phyloP scores from a whole-genome alignment of 2,329 filamentous ascomycete genomes.

The Lecanicillium sp. region DNA sequence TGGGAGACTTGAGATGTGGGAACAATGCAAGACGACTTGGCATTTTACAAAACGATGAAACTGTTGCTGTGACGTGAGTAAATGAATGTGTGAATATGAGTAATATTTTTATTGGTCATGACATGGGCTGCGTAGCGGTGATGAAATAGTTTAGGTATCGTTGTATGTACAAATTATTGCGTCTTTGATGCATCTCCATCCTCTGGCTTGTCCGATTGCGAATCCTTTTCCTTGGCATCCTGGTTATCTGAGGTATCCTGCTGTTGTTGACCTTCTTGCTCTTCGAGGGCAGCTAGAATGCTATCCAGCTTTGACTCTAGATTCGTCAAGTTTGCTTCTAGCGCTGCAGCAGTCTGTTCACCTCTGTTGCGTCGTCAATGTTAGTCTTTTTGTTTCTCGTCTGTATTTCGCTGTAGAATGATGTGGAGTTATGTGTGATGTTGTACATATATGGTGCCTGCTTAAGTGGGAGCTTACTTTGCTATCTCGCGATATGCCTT shows the following conservation, averaged over 20 bases:
- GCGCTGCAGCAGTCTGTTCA: slow-evolving; percentile 42
- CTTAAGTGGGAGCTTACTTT: slow-evolving; percentile 8
- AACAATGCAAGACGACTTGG: too few relatives aligned
- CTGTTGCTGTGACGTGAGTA: too few relatives aligned
- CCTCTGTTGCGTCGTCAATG: slow-evolving; percentile 27
- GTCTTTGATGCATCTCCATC: too few relatives aligned
- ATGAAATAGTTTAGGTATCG: too few relatives aligned
- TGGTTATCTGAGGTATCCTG: not conserved
- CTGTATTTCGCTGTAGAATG: not conserved
- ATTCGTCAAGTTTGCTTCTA: slow-evolving; percentile 43
- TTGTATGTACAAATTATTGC: too few relatives aligned
- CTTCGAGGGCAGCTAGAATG: slow-evolving; percentile 41
- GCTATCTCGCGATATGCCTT: slow-evolving; percentile 13
- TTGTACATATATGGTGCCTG: not conserved
- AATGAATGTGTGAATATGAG: too few relatives aligned
- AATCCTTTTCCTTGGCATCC: too few relatives aligned
- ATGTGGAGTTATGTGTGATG: not conserved
- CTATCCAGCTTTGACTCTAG: slow-evolving; percentile 48
- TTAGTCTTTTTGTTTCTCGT: not conserved
- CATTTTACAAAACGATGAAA: too few relatives aligned
- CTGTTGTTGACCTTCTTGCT: slow-evolving; percentile 4
- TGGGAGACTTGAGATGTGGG: not conserved
- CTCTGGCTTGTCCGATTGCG: too few relatives aligned
- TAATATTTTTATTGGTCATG: too few relatives aligned
- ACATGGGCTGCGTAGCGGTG: too few relatives aligned